A percentile compares a stretch with the other conserved stretches of the same genome.
Evolutionary conservation across 2,329 filamentous ascomycete species (phyloP).

Genomic region (Sporothrix schenckii): DNA sequence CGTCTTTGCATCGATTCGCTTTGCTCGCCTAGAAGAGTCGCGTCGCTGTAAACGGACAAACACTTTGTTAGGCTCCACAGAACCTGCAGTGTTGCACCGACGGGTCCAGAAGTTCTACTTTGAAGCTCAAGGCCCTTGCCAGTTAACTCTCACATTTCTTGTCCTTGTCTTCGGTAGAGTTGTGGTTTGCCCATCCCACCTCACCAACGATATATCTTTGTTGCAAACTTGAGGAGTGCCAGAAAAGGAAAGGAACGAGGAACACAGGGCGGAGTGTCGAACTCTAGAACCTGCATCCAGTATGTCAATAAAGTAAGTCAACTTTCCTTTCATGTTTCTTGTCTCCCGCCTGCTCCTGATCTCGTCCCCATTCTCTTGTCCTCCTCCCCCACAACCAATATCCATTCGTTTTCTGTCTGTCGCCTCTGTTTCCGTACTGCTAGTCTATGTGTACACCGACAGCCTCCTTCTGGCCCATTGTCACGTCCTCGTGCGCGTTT

Average conservation of each 20-base stretch:
- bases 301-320: conserved; percentile 61
- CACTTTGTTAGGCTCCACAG: conserved; percentile 36
- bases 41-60: conserved; percentile 42
- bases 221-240: neutral
- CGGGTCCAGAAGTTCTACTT: conserved; percentile 43
- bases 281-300: conserved; percentile 27
- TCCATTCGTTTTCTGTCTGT: neutral
- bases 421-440: conserved; percentile 1
- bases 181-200: conserved; percentile 37
- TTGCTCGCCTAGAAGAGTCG: conserved; percentile 41
- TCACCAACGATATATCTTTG: conserved; percentile 37
- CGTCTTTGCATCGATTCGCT: conserved; percentile 39
- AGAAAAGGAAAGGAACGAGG: conserved; percentile 27
- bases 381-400: neutral
- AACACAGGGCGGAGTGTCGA: conserved; percentile 33
- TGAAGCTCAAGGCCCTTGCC: conserved; percentile 39
- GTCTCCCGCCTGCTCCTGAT: neutral
- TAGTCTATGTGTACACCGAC: neutral
- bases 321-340: neutral
- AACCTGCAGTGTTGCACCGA: conserved; percentile 40
- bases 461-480: conserved; percentile 1
- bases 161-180: conserved; percentile 2
- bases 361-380: neutral
- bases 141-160: conserved; percentile 23
- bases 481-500: conserved; percentile 16